Percentiles rank a stretch among this genome's conserved stretches.
Evolutionary conservation across 805 yeast species (phyloP).

Genomic region (Torulaspora gathmanii): DNA sequence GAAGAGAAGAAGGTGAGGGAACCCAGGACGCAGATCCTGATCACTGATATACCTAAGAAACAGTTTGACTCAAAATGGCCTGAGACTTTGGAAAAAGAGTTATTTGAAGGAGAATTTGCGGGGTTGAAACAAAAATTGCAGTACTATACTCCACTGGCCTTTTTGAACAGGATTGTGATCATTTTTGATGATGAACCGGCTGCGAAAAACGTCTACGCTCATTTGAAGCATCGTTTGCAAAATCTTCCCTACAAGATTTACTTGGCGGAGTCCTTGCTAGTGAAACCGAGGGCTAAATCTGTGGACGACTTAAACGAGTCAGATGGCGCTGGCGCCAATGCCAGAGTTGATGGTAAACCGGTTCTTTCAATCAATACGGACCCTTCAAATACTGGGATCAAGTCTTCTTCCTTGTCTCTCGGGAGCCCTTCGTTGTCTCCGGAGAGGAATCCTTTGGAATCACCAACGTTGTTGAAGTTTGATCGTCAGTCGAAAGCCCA

Average conservation of each 20-base stretch:
- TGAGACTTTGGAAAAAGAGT: conserved; percentile 17
- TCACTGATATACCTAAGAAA: conserved; percentile 31
- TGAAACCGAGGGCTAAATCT: conserved; percentile 28
- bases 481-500: conserved; percentile 23
- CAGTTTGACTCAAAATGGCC: conserved; percentile 30
- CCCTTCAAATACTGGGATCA: conserved; percentile 23
- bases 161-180: conserved; percentile 41
- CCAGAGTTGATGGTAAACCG: conserved; percentile 16
- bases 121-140: conserved; percentile 19
- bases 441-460: conserved; percentile 22
- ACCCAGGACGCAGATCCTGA: conserved; percentile 31
- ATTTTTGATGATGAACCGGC: conserved; percentile 30
- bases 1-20: not conserved
- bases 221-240: conserved; percentile 16
- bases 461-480: conserved; percentile 32
- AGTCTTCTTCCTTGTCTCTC: conserved; percentile 14
- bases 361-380: conserved; percentile 29
- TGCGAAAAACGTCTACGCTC: conserved; percentile 24
- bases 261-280: conserved; percentile 35
- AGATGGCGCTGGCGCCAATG: not conserved
- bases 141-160: conserved; percentile 40
- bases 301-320: conserved; percentile 8
- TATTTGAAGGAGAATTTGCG: conserved; percentile 27
- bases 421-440: conserved; percentile 34
- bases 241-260: conserved; percentile 28